phyloP scores from a whole-genome alignment of 768 basidiomycete species.

The Trametes sanguinea region DNA sequence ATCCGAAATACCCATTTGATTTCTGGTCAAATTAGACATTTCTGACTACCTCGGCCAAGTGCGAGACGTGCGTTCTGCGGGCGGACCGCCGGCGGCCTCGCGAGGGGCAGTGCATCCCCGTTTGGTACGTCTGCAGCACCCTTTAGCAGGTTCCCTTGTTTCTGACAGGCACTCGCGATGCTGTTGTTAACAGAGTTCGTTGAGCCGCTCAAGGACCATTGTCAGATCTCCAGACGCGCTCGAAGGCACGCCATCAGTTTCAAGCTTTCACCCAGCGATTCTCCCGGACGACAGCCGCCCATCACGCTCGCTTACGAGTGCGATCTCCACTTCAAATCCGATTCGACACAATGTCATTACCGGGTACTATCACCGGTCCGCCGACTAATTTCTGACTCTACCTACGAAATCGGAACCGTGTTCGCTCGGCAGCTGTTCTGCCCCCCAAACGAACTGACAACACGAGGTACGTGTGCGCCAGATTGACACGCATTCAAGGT shows the following conservation, averaged over 20 bases:
- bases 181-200: constrained; percentile 1
- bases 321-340: constrained; percentile 18
- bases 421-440: no score
- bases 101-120: not conserved
- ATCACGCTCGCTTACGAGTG: constrained; percentile 6
- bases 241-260: constrained; percentile 23
- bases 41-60: not conserved
- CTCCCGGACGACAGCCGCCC: constrained; percentile 5
- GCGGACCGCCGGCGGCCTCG: not conserved
- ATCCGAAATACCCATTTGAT: constrained; percentile 2
- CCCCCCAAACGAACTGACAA: no score
- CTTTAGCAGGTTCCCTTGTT: not conserved
- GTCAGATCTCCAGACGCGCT: constrained; percentile 8
- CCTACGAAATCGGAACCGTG: not conserved
- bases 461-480: no score
- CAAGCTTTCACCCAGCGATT: constrained; percentile 15
- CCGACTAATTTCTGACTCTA: constrained; percentile 7
- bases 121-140: not conserved
- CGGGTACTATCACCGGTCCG: constrained; percentile 10
- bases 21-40: constrained; percentile 14
- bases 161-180: constrained; percentile 1
- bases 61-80: not conserved
- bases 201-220: not conserved
- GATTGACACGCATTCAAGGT: not conserved
- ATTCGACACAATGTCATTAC: not conserved